Evolutionary conservation across 345 rosid species (phyloP).

Genomic region (Camelina neglecta): DNA sequence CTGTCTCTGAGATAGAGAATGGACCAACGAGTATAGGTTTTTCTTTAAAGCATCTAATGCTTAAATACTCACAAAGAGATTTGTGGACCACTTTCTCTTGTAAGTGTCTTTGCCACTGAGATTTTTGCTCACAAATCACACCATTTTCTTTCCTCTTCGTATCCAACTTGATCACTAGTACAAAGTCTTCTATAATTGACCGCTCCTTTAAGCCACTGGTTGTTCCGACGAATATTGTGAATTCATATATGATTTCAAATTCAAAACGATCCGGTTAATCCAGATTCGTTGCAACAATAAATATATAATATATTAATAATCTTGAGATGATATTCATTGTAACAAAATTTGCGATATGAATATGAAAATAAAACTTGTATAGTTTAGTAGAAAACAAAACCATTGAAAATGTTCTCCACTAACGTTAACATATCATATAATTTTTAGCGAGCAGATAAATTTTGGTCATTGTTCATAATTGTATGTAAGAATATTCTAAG

Average conservation of each 20-base stretch:
- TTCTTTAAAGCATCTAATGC: slow-evolving; percentile 48
- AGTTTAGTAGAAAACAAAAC: too few relatives aligned
- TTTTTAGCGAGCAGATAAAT: not conserved
- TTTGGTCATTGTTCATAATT: not conserved
- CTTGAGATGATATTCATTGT: not conserved
- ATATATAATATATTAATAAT: not conserved
- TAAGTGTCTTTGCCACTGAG: slow-evolving; percentile 41
- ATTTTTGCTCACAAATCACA: slow-evolving; percentile 42
- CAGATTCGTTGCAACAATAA: not conserved
- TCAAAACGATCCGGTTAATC: not conserved
- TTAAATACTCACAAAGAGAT: slow-evolving; percentile 41
- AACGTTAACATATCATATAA: not conserved
- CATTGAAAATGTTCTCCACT: not conserved
- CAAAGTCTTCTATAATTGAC: slow-evolving; percentile 35
- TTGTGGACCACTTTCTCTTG: slow-evolving; percentile 44
- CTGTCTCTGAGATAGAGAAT: slow-evolving; percentile 42
- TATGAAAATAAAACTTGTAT: too few relatives aligned
- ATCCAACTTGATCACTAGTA: slow-evolving; percentile 40
- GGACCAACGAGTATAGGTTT: slow-evolving; percentile 48
- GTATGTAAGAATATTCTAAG: too few relatives aligned
- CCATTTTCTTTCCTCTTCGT: slow-evolving; percentile 36
- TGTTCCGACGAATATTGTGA: slow-evolving; percentile 3
- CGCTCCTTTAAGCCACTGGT: slow-evolving; percentile 32
- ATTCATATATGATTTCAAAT: slow-evolving; percentile 12
- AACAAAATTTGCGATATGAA: not conserved